Evolutionary conservation across 768 basidiomycete species (phyloP).

Genomic region (Rhizopogon vesiculosus): DNA sequence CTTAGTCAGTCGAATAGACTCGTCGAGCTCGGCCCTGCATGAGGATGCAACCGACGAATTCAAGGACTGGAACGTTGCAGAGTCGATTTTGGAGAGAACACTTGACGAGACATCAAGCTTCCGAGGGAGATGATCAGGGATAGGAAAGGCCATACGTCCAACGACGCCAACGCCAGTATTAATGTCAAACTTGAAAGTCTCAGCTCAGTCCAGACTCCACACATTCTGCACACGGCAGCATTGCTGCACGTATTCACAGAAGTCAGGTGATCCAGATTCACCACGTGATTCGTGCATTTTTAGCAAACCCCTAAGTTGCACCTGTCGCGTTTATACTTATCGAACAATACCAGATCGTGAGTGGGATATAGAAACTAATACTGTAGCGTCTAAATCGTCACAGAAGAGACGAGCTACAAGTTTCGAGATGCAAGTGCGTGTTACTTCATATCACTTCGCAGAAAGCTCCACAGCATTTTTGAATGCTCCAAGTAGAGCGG

Average conservation of each 20-base stretch:
- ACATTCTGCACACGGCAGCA: neutral
- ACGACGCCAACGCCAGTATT: neutral
- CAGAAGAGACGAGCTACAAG: too few relatives aligned
- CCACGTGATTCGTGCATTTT: neutral
- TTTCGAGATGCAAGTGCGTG: neutral
- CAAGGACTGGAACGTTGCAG: slow-evolving; percentile 51
- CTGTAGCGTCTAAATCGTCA: too few relatives aligned
- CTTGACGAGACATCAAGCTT: slow-evolving; percentile 67
- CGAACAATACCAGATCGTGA: too few relatives aligned
- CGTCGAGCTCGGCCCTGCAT: slow-evolving; percentile 72
- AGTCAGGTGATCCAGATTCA: neutral
- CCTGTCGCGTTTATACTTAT: too few relatives aligned
- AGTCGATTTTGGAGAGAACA: slow-evolving; percentile 67
- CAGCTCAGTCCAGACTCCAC: neutral
- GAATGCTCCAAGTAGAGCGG: slow-evolving; percentile 87
- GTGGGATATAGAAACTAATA: too few relatives aligned
- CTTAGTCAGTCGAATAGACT: slow-evolving; percentile 66
- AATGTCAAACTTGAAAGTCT: neutral
- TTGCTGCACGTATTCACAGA: neutral
- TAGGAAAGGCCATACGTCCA: slow-evolving; percentile 61
- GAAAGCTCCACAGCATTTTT: slow-evolving; percentile 87
- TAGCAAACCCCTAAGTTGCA: too few relatives aligned
- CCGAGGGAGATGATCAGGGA: slow-evolving; percentile 71
- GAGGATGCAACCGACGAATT: slow-evolving; percentile 57
- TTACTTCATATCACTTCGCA: slow-evolving; percentile 29